Evolutionary conservation across 139 green algal genomes (phyloP), one percentile per base, ranked within the genome.

Genomic region (Eudorina sp.): DNA sequence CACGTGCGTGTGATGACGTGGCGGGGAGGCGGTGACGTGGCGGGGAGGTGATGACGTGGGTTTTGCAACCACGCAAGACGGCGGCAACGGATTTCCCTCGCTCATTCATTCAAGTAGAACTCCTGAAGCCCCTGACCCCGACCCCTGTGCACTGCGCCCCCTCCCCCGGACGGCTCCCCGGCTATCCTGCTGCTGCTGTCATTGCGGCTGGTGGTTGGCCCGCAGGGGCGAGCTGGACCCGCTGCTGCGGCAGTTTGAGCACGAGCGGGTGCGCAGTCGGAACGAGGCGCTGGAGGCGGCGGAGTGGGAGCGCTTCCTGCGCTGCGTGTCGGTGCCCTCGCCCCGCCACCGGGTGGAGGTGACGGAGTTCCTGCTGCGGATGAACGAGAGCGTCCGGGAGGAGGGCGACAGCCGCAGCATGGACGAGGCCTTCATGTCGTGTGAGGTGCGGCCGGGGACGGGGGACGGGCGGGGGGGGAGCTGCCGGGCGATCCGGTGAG

Each of bases 291-390:
- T 36, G 40, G 66, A 79, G 64, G 82, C 64, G 0, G 19, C 64
- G 40, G 86, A 91, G n/a, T 93, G 90, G 90, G 90, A 91, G 86
- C 90, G 90, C 82, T 93, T 88, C 68, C 29, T 91, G 75, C 58
- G 80, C 9, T 93, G 90, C 86, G 82, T 77, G 40, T 73, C 77
- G 36, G 86, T 93, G 68, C 90, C 90, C 3, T 53, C 86, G 55
- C 90, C 90, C 2, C 34, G 66, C 29, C 75, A 92, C 64, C 76
- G 55, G 1, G 84, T 92, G 36, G 76, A 66, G 38, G 46, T 92
- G 40, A 66, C 89, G 7, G 89, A 84, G 48, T 89, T 83, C 64
- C n/a, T 90, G 46, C 2, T n/a, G 11, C 53, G 41, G 2, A 70
- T 86, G 77, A 25, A 8, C 1, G 78, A 85, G 45, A 34, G 16